Conservation (phyloP, 2,329 filamentous ascomycete genomes). For the Bipolaris bicolor region DNA sequence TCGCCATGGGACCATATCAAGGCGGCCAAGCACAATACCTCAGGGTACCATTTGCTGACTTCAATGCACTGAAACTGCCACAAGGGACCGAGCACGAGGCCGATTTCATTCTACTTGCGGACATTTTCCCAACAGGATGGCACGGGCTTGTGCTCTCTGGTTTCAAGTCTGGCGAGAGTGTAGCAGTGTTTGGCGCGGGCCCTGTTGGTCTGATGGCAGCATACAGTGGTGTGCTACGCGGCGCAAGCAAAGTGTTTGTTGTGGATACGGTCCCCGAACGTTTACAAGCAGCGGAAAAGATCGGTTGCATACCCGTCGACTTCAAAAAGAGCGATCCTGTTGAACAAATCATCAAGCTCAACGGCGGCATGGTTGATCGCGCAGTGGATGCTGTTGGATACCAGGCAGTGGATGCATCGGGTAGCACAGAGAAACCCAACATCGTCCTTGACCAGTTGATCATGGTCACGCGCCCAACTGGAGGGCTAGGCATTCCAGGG, state of each 20-base stretch:
- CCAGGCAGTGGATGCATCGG: conserved; percentile 62
- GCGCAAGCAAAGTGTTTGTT: conserved; percentile 66
- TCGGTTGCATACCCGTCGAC: conserved; percentile 66
- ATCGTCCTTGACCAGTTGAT: conserved; percentile 70
- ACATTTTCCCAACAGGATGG: conserved; percentile 62
- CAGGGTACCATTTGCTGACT: conserved; percentile 70
- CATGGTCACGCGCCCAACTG: conserved; percentile 65
- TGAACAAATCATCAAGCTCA: conserved; percentile 64
- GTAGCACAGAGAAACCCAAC: conserved; percentile 66
- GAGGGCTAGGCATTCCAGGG: conserved; percentile 66
- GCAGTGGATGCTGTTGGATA: conserved; percentile 71
- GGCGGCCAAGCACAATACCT: conserved; percentile 69
- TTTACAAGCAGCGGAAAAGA: conserved; percentile 64
- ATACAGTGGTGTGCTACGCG: conserved; percentile 66
- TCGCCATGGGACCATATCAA: conserved; percentile 64
- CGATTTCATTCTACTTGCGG: conserved; percentile 62
- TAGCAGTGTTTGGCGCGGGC: conserved; percentile 67
- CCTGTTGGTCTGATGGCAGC: conserved; percentile 71
- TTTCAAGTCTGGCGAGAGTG: conserved; percentile 65
- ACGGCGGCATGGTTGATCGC: conserved; percentile 67
- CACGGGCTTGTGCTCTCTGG: conserved; percentile 64
- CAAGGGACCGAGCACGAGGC: conserved; percentile 66
- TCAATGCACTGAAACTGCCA: conserved; percentile 68
- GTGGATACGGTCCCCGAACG: conserved; percentile 68
- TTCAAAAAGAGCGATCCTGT: conserved; percentile 66